These are phyloP conservation scores for Caloboletus firmus DNA, from an alignment of 1,284 basidiomycete genomes.

Conservation along the genomic window DNA sequence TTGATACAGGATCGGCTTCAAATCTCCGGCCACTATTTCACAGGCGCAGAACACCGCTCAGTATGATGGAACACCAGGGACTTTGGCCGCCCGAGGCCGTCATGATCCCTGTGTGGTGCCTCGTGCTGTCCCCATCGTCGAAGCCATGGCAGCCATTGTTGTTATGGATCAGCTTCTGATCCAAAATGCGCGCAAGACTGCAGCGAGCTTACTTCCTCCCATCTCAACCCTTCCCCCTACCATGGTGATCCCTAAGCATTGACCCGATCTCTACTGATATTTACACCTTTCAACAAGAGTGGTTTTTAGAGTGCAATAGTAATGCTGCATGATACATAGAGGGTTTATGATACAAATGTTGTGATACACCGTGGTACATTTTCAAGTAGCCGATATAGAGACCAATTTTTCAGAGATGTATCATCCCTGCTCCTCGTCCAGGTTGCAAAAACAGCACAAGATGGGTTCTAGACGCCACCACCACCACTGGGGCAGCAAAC, in stretches of 20 bases:
- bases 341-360: conserved; percentile 14
- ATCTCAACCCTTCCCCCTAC: conserved; percentile 85
- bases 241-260: conserved; percentile 63
- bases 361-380: conserved; percentile 3
- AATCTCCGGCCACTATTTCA: conserved; percentile 97
- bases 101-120: conserved; percentile 99
- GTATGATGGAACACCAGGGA: conserved; percentile 89
- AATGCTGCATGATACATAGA: conserved; percentile 13
- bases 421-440: conserved; percentile 33
- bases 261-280: conserved; percentile 2
- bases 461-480: conserved; percentile 69
- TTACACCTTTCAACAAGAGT: conserved; percentile 9
- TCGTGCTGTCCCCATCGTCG: conserved; percentile 96
- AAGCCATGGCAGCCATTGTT: conserved; percentile 95
- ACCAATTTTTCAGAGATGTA: background rate
- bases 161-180: conserved; percentile 91
- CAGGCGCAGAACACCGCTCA: conserved; percentile 89
- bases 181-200: conserved; percentile 78
- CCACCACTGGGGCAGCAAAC: conserved; percentile 60
- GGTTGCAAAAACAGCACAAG: conserved; percentile 49
- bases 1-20: conserved; percentile 83
- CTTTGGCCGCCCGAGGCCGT: conserved; percentile 87
- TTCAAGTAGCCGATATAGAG: background rate
- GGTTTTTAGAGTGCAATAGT: conserved; percentile 1
- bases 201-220: conserved; percentile 67